Conservation (phyloP, 345 rosid genomes). For the Corchorus capsularis region DNA sequence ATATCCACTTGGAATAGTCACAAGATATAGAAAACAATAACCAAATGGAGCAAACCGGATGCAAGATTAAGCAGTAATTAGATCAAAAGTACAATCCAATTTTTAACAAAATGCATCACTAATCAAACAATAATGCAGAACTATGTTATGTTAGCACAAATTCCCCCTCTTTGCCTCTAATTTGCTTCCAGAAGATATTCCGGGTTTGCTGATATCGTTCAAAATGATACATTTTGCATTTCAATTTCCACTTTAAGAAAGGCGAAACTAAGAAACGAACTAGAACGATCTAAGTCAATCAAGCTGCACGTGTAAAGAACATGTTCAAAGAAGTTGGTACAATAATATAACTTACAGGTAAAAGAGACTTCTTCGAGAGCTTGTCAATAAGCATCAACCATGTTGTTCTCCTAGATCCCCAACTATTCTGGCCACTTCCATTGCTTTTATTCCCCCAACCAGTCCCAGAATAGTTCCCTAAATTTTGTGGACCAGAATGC, state of each 20-base stretch:
- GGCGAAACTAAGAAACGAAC: constrained; percentile 1
- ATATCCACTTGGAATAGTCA: constrained; percentile 12
- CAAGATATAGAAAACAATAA: constrained; percentile 6
- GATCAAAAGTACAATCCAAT: neutral
- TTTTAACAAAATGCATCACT: neutral
- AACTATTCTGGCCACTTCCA: constrained; percentile 62
- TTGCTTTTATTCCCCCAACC: constrained; percentile 44
- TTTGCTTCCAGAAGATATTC: constrained; percentile 16
- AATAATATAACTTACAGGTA: constrained; percentile 63
- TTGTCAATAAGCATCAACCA: constrained; percentile 87
- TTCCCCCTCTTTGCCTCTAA: neutral
- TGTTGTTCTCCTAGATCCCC: constrained; percentile 68
- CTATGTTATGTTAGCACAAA: neutral
- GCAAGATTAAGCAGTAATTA: neutral
- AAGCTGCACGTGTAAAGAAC: neutral
- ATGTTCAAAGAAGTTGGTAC: neutral
- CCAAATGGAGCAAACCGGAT: neutral
- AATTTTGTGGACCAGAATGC: constrained; percentile 60
- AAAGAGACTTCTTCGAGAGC: constrained; percentile 76
- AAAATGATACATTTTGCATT: neutral
- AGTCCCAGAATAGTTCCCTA: constrained; percentile 44
- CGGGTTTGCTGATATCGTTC: neutral
- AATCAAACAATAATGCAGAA: neutral
- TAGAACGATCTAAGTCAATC: constrained; percentile 5
- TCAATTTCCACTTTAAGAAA: constrained; percentile 11